Base-by-base conservation (phyloP, 495 filamentous ascomycete genomes). In the Penicillium turbatum region DNA sequence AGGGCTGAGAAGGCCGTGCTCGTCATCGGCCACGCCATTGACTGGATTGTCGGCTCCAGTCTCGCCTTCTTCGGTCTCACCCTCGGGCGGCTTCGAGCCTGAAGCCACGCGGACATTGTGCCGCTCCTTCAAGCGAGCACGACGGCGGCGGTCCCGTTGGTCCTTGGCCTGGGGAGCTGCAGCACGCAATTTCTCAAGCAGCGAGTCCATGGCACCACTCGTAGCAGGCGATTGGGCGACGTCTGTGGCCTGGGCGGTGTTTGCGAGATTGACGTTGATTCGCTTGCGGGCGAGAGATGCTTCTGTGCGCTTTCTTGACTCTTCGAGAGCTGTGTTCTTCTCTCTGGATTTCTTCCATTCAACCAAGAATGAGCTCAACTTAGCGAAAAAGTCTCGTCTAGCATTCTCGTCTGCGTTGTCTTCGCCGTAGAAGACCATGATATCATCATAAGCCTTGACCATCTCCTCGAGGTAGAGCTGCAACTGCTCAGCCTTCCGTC, bases 361-460 rank as follows among this genome's bases (percentile, higher is more conserved):
- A 21, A 75, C 72, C 56, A 98, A 82, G 76, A 98, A 98, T 17
- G 80, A 70, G n/a, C 91, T 90, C 60, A 98, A 80, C 75, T 97
- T 97, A 44, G 86, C 79, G 61, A 98, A 98, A 80, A 98, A 98
- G 65, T 96, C 92, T 55, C 95, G 82, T 49, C 92, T 83, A n/a
- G 91, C 89, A 66, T 88, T 93, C 30, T 98, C 93, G 66, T 98
- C 95, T 13, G 79, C 77, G 31, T 86, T 85, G 66, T 98, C 95
- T 71, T 98, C 93, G 51, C 93, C 93, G 65, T 95, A 98, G 74
- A 97, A 97, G 17, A 85, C 81, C 85, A 98, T 90, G 55, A 97
- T 96, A 69, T 97, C 90, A 58, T 97, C 88, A 72, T 92, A 97
- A 5, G 87, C 86, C 58, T 87, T 83, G 45, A 80, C 73, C 91